Base-by-base conservation (phyloP, 352 stramenopile species). In the Phytophthora palmivora region DNA sequence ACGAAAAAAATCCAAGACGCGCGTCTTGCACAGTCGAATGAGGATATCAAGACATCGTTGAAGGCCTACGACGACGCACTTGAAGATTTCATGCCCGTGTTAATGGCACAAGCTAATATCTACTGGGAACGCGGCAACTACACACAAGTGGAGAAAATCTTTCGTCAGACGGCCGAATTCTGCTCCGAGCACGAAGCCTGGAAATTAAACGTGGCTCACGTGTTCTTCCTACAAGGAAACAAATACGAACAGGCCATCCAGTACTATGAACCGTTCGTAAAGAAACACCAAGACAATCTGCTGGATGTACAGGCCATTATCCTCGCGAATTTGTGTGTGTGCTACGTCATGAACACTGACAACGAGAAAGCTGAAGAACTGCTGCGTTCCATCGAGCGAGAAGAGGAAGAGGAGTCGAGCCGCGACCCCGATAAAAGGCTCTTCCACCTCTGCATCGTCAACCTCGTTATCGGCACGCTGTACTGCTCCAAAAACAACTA, bases 401-500 rank as follows among this genome's bases (percentile, higher is more conserved):
- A 98, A 66, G 96, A 99, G 58, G 89, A 98, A 47, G 79, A 95
- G 22, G 81, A 97, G 48, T 87, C 84, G 16, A 85, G 73, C 42
- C 87, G 87, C 19, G 89, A 98, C 22, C 91, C 92, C 0, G 87
- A 98, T 28, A 96, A 97, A 62, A 76, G 91, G 26, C 79, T 91
- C 43, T 94, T 97, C 67, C 96, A 98, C 65, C 78, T 98, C n/a
- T 99, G 96, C 70, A 98, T 99, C 50, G 93, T 99, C 46, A 99
- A 99, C 68, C 84, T 99, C 11, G 95, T 98, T 30, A 98, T 99
- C 59, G 97, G 96, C 34, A 99, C 95, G 52, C 82, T 99, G 21
- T 99, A 99, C 73, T 99, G 96, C 79, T 96, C 95, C 63, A 99
- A 98, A 70, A 94, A 96, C 61, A 99, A 99, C 77, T 99, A 97